These are phyloP conservation scores for Wallacemonas collosoma DNA, from an alignment of 208 protist genomes.

Conservation along the genomic window DNA sequence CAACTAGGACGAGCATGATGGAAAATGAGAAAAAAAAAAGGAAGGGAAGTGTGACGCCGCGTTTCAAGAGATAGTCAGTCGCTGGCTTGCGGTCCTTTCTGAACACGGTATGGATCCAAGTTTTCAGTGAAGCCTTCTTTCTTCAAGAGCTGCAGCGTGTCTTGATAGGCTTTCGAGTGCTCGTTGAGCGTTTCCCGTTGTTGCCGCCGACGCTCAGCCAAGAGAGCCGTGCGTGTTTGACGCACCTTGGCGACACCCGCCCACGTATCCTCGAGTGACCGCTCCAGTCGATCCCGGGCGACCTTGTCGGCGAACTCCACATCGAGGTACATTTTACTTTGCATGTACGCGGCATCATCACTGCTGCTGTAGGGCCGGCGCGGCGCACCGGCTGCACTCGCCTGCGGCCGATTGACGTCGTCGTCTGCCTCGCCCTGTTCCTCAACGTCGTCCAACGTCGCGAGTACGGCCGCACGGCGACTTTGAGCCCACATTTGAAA, in stretches of 20 bases:
- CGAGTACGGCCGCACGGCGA: conserved; percentile 5
- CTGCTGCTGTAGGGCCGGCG: conserved; percentile 25
- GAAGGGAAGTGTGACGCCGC: too few species aligned
- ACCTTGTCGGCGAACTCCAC: conserved; percentile 53
- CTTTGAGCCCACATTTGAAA: conserved; percentile 7
- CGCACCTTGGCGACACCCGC: conserved; percentile 66
- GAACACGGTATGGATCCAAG: conserved; percentile 45
- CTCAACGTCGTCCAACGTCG: conserved; percentile 4
- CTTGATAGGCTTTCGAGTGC: conserved; percentile 45
- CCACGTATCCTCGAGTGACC: conserved; percentile 56
- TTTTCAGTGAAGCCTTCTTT: conserved; percentile 41
- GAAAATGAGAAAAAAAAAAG: too few species aligned
- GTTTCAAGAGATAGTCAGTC: too few species aligned
- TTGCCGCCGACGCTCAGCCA: conserved; percentile 47
- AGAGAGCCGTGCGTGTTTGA: conserved; percentile 54
- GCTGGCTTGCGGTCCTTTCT: background rate
- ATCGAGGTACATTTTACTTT: conserved; percentile 42
- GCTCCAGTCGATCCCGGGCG: conserved; percentile 38
- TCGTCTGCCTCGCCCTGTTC: conserved; percentile 1
- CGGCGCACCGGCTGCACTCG: background rate
- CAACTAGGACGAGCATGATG: too few species aligned
- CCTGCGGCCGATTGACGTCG: background rate
- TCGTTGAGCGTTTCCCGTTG: conserved; percentile 32
- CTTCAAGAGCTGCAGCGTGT: conserved; percentile 50
- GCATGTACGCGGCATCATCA: conserved; percentile 16